Percentiles rank a stretch among this genome's conserved stretches.
Evolutionary conservation across 2,329 filamentous ascomycete genomes (phyloP).

Genomic region (Aspergillus pseudonomiae): DNA sequence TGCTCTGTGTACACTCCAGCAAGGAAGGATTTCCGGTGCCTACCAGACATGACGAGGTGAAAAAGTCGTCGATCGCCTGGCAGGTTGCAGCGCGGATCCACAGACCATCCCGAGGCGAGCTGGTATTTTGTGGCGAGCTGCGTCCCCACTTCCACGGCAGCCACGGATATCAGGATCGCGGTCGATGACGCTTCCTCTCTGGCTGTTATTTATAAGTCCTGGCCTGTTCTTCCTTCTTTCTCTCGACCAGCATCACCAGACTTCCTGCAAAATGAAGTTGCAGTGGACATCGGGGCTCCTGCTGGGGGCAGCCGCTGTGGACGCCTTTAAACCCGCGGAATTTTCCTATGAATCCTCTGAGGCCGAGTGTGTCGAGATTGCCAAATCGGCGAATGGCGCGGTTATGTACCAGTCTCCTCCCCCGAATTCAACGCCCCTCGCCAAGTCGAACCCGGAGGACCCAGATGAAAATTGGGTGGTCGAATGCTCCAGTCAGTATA

Average conservation of each 20-base stretch:
- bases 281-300: constrained; percentile 15
- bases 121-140: not conserved
- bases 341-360: constrained; percentile 19
- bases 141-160: not conserved
- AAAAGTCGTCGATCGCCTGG: not conserved
- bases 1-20: not conserved
- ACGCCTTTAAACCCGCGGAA: constrained; percentile 17
- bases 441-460: constrained; percentile 2
- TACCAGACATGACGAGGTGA: not conserved
- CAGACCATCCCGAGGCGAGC: not conserved
- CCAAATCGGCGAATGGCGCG: not conserved
- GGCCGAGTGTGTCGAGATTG: constrained; percentile 9
- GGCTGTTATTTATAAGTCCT: constrained; percentile 1
- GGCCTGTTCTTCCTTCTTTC: not conserved
- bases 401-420: constrained; percentile 13
- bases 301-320: constrained; percentile 18
- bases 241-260: not conserved
- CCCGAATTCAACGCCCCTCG: constrained; percentile 5
- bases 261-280: constrained; percentile 14
- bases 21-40: not conserved
- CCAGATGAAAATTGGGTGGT: constrained; percentile 4
- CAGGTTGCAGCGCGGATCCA: not conserved
- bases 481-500: constrained; percentile 7
- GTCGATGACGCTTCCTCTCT: not conserved
- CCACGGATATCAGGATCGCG: not conserved